Evolutionary conservation across 2,329 filamentous ascomycete genomes (phyloP), one percentile per base, ranked within the genome.

Genomic region (Colletotrichum navitas): DNA sequence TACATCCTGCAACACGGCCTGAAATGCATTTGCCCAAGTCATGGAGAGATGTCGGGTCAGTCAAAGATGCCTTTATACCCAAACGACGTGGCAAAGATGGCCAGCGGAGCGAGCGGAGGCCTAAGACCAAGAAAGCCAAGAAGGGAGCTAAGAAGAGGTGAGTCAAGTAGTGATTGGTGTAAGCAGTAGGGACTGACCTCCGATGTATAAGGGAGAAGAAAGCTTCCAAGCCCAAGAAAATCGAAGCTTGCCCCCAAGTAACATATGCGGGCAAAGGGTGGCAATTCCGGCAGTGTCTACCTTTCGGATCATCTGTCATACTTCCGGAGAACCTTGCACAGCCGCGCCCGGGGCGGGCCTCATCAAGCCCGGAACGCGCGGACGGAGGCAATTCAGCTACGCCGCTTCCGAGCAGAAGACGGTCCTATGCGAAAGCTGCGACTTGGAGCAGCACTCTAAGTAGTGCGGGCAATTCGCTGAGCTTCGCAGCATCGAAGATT

Each of bases 361-460:
- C 43, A n/a, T 16, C n/a, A 10, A n/a, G 39, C 26, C 32, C 12
- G 11, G 45, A 29, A 36, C 14, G 34, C 60, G 45, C 34, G 45
- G 32, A 49, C 18, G 2, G n/a, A 4, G 45, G 14, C 45, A 7
- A 63, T 24, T 63, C 60, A 63, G 32, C 34, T 29, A 16, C 32
- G 51, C 21, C 18, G 21, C 16, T 24, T 6, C 36, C 51, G 18
- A 39, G 24, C 10, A 41, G 24, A 7, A n/a, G 24, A 32, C 41
- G 26, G 16, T 45, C 62, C 11, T 24, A 26, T 18, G 45, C 26
- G 21, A 45, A 45, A n/a, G 26, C 10, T 3, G 26, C 45, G 16
- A 29, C 34, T 26, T 65, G 51, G 62, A 65, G 51, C 41, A 64
- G 34, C 8, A 58, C 29, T 10, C 21, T 47, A 2, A 49, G 29